phyloP scores from a whole-genome alignment of 23 red algal genomes.

The Gracilaria gracilis region DNA sequence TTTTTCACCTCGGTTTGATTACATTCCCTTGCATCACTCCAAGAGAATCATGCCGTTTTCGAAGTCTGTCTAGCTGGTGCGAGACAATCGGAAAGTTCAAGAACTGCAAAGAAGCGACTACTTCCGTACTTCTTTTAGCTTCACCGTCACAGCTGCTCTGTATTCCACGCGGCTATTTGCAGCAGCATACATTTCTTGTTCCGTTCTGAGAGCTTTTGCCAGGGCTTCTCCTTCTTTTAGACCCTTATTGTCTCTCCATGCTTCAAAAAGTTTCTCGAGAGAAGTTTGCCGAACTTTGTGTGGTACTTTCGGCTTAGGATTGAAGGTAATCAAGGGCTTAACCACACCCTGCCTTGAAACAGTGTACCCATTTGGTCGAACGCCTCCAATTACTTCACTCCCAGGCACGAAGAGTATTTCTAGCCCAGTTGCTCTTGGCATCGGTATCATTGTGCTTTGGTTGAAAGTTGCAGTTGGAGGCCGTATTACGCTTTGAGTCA shows the following conservation, averaged over 20 bases:
- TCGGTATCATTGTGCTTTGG: constrained; percentile 9
- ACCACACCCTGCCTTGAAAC: constrained; percentile 60
- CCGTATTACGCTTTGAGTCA: constrained; percentile 7
- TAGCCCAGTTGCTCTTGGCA: constrained; percentile 19
- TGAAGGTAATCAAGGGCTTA: constrained; percentile 60
- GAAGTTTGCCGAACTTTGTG: constrained; percentile 59
- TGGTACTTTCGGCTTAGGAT: constrained; percentile 41
- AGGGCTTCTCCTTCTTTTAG: constrained; percentile 29
- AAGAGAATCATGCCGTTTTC: too few relatives aligned
- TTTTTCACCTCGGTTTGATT: too few relatives aligned
- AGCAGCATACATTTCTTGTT: constrained; percentile 63
- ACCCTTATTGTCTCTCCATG: constrained; percentile 35
- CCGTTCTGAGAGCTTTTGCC: constrained; percentile 31
- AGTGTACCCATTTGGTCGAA: constrained; percentile 59
- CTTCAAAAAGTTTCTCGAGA: constrained; percentile 61
- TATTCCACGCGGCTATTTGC: constrained; percentile 48
- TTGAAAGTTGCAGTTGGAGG: background rate
- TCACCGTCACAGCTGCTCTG: constrained; percentile 46
- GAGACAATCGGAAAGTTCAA: background rate
- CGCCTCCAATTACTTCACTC: constrained; percentile 43
- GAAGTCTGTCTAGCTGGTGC: background rate
- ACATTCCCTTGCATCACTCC: too few relatives aligned
- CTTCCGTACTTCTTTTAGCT: constrained; percentile 64
- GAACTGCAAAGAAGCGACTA: background rate
- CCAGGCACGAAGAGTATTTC: constrained; percentile 43